These are phyloP conservation scores for Hypholoma fasciculare DNA, from an alignment of 768 basidiomycete genomes.

Conservation along the genomic window DNA sequence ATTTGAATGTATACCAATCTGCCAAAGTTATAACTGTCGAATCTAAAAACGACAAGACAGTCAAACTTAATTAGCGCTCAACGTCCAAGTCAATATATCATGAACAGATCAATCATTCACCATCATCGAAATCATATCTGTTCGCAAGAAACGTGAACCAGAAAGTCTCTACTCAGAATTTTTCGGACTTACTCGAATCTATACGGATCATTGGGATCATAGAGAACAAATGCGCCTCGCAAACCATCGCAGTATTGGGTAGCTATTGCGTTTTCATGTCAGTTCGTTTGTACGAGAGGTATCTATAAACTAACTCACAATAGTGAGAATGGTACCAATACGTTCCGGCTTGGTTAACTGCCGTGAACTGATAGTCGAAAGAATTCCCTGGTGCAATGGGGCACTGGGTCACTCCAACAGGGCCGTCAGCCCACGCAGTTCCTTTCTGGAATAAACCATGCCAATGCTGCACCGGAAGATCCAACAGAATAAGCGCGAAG, in stretches of 20 bases:
- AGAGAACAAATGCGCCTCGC: constrained; percentile 46
- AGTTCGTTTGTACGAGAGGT: constrained; percentile 15
- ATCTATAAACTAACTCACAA: constrained; percentile 12
- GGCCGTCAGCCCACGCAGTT: constrained; percentile 38
- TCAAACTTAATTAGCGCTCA: constrained; percentile 5
- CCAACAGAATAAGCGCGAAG: neutral
- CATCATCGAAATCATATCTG: constrained; percentile 41
- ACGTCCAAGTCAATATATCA: constrained; percentile 16
- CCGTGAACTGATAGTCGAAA: constrained; percentile 39
- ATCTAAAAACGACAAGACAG: neutral
- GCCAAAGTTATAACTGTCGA: constrained; percentile 10
- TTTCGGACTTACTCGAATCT: constrained; percentile 41
- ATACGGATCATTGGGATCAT: constrained; percentile 40
- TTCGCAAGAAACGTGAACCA: too few species aligned
- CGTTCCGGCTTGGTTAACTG: constrained; percentile 34
- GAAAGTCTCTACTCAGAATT: too few species aligned
- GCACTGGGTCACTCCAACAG: constrained; percentile 31
- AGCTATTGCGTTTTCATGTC: constrained; percentile 14
- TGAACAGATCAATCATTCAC: constrained; percentile 28
- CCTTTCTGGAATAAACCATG: constrained; percentile 37
- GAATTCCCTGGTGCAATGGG: constrained; percentile 35
- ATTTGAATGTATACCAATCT: constrained; percentile 4
- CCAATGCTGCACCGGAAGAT: constrained; percentile 36
- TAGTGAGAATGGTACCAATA: constrained; percentile 40
- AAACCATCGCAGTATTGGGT: constrained; percentile 59